A percentile compares a stretch with the other conserved stretches of the same genome.
Evolutionary conservation across 169 alveolate genomes (phyloP).

Genomic region (Cryptosporidium sp.): DNA sequence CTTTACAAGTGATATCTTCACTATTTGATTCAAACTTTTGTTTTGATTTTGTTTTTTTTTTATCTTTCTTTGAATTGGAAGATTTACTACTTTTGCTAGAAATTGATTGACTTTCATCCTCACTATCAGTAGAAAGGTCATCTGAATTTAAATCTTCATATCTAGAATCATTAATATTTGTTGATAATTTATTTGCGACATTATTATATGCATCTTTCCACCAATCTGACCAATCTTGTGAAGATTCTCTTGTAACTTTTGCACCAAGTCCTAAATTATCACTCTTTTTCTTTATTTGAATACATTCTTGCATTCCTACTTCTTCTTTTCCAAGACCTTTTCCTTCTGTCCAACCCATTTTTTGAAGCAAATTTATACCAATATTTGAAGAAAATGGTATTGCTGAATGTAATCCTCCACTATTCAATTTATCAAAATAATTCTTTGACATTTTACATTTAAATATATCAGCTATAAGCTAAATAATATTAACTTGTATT

Average conservation of each 20-base stretch:
- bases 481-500: too few species aligned
- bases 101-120: conserved; percentile 2
- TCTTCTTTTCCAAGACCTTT: conserved; percentile 68
- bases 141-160: conserved; percentile 20
- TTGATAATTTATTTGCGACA: conserved; percentile 41
- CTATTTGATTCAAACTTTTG: neutral
- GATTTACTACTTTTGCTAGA: neutral
- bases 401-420: neutral
- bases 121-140: conserved; percentile 12
- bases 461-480: too few species aligned
- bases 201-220: conserved; percentile 72
- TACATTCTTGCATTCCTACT: conserved; percentile 56
- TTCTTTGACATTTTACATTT: conserved; percentile 26
- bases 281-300: conserved; percentile 31
- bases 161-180: conserved; percentile 41
- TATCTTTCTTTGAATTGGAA: neutral
- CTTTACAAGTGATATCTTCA: neutral
- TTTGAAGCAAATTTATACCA: conserved; percentile 22
- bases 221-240: conserved; percentile 59
- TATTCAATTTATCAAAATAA: conserved; percentile 36
- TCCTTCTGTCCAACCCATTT: conserved; percentile 51
- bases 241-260: neutral
- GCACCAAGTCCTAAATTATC: conserved; percentile 72
- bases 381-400: conserved; percentile 34
- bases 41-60: neutral